Base-by-base conservation (phyloP, 371 early-diverging fungal species). In the Rhizopus stolonifer region DNA sequence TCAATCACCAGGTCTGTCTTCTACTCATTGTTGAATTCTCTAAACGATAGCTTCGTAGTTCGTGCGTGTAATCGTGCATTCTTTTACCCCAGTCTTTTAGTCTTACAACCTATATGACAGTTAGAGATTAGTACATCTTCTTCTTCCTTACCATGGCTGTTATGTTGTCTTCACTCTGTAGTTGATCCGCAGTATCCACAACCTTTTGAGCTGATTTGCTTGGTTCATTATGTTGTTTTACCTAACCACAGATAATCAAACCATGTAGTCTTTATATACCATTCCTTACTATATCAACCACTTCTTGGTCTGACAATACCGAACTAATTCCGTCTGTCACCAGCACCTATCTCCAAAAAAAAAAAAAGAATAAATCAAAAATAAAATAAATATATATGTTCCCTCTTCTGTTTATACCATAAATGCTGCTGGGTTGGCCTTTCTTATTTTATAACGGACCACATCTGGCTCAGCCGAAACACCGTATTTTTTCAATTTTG, bases 231-330 rank as follows among this genome's bases (percentile, higher is more conserved):
- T 74, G 67, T 48, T 74, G 71, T 58, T 87, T 87, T 7, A 81
- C 64, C 81, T 81, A 53, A 36, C n/a, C n/a, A n/a, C n/a, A n/a
- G n/a, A n/a, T n/a, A n/a, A n/a, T n/a, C n/a, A n/a, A n/a, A n/a
- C n/a, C n/a, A n/a, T n/a, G n/a, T n/a, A n/a, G n/a, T n/a, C n/a
- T n/a, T n/a, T n/a, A n/a, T n/a, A n/a, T n/a, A n/a, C n/a, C 31
- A 10, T 29, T 29, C 48, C 81, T 73, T 67, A 85, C 89, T 61
- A 81, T 70, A 54, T 90, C 90, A 39, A 87, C 79, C 14, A 90
- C 79, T 64, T 90, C 90, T 62, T 90, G 90, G 54, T 90, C 82
- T 5, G 86, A 83, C 78, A 90, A 80, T 14, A 88, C 90, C 25
- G 85, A 74, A 6, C 85, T 83, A 43, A 90, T 66, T 0, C 90